Base-by-base conservation (phyloP, 139 green algal genomes). In the Limnomonas spitsbergensis region DNA sequence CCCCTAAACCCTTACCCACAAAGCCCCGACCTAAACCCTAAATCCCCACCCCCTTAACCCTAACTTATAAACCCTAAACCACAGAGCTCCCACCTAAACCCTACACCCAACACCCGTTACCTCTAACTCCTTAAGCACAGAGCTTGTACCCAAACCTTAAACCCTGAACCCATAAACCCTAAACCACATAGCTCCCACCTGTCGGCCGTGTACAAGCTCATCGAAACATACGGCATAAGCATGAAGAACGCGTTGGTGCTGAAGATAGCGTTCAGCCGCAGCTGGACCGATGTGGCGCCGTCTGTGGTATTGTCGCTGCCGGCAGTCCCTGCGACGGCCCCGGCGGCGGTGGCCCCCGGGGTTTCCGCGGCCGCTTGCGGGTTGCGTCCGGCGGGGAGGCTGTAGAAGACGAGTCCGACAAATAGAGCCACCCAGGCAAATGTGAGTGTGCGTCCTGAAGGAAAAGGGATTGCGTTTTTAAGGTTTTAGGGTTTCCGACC, bases 141-240 rank as follows among this genome's bases (percentile, higher is more conserved):
- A n/a, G n/a, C n/a, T n/a, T n/a, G n/a, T n/a, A n/a, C n/a, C n/a
- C n/a, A n/a, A n/a, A n/a, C n/a, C n/a, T n/a, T n/a, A n/a, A n/a
- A n/a, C n/a, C n/a, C n/a, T n/a, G n/a, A n/a, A n/a, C n/a, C n/a
- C n/a, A n/a, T n/a, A n/a, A n/a, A n/a, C n/a, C n/a, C n/a, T n/a
- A n/a, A n/a, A n/a, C 27, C 61, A 39, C 27, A 72, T 37, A 36
- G 29, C 9, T 37, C 26, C 29, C 61, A 37, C 61, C 61, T 85
- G 85, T 92, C 86, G 0, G 82, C 76, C 32, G 82, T 88, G 79
- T 88, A 90, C 69, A 90, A 81, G 20, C 76, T 86, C 83, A 92
- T 90, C 73, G 85, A 92, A 7, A 90, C 82, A 76, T 89, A 92
- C 32, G 88, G 88, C 81, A 93, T 81, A 40, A 91, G 88, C 86